Base-by-base conservation (phyloP, 495 filamentous ascomycete genomes). In the Talaromyces trachyspermus region DNA sequence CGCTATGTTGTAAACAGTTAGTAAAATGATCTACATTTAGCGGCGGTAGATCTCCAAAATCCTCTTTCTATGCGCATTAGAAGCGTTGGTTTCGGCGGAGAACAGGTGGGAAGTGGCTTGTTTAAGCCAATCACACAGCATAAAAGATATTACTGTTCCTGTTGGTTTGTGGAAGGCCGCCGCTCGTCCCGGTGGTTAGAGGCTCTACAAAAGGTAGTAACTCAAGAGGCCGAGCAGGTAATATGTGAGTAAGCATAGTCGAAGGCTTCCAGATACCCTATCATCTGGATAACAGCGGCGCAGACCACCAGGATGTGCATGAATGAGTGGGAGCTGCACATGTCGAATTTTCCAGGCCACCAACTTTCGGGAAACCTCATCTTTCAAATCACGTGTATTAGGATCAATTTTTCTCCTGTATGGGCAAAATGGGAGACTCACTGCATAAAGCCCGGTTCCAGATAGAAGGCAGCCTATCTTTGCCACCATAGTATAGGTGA, bases 221-320 rank as follows among this genome's bases (percentile, higher is more conserved):
- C 36, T 39, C 36, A 39, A 39, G 36, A 39, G 36, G 17, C 36
- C 36, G 36, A 52, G 40, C 53, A 52, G 41, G 58, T 50, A 54
- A 51, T 33, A 54, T 61, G 51, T 48, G 45, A 37, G 50, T 58
- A 53, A 53, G 54, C 56, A 58, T 59, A 63, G 43, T 71, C 60
- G 36, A 69, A 67, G 9, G 69, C 69, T 45, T 61, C 14, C 46
- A 71, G 48, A 23, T 70, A 60, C 5, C 69, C 71, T 26, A 64
- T 49, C 25, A 72, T 49, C 38, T 74, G 69, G 6, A 64, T 47
- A 10, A 58, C 49, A 20, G 66, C 64, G 19, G 65, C 70, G 23
- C 61, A 42, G 23, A 75, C 67, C 12, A 72, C 68, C 10, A 73
- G 52, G 15, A 72, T 49, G 51, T 73, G 70, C 52, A 72, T 71